phyloP scores from a whole-genome alignment of 345 rosid genomes.

The Eucalyptus marginata region DNA sequence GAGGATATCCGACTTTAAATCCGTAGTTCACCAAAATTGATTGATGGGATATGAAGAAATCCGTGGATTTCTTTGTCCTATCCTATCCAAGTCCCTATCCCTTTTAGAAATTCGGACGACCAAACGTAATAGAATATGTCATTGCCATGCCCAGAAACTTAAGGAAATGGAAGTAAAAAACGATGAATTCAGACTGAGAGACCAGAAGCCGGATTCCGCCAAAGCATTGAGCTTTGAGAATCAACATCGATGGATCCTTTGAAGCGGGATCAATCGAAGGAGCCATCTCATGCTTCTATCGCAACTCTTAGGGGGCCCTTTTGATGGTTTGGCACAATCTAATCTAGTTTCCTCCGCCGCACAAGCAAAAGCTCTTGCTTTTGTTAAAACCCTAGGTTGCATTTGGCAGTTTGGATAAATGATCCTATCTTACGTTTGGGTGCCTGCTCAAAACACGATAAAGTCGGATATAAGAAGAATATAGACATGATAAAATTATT shows the following conservation, averaged over 20 bases:
- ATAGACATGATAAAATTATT: no score
- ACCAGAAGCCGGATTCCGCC: background rate
- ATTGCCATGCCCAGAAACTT: background rate
- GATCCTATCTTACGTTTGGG: no score
- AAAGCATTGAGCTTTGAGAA: background rate
- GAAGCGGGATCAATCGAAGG: background rate
- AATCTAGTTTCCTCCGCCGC: background rate
- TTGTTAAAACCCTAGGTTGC: no score
- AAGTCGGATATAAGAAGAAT: fast-evolving
- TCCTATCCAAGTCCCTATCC: no score
- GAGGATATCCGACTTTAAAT: no score
- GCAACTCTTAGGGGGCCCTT: background rate
- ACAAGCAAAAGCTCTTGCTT: no score
- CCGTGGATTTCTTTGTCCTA: no score
- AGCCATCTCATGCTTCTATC: background rate
- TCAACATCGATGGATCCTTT: background rate
- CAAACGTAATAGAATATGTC: background rate
- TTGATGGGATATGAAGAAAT: no score
- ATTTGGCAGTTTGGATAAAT: fast-evolving
- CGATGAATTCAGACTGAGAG: background rate
- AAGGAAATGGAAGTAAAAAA: background rate
- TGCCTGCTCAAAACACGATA: fast-evolving
- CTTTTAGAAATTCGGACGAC: no score
- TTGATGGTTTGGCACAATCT: background rate
- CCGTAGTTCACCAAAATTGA: no score